Evolutionary conservation across 2,329 filamentous ascomycete species (phyloP).

Genomic region (Aspergillus sp.): DNA sequence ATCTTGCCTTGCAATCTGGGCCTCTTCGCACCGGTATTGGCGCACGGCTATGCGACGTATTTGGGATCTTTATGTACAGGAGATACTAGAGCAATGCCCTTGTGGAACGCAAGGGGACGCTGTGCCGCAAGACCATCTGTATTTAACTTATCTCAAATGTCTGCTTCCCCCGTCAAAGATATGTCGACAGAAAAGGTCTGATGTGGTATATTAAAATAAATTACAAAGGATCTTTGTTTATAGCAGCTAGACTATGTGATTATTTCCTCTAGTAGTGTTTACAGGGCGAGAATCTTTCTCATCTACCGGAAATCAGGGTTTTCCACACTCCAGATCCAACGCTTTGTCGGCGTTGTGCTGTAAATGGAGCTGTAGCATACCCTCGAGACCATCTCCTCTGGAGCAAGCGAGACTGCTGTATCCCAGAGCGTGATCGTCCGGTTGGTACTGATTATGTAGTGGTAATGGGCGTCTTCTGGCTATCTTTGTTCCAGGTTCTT

Average conservation of each 20-base stretch:
- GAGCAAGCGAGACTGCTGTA: not conserved
- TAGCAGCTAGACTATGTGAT: not conserved
- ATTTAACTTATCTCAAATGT: not conserved
- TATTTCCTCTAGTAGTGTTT: not conserved
- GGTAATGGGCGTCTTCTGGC: not conserved
- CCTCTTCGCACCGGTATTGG: not conserved
- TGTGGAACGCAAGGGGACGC: not conserved
- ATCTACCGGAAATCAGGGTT: not conserved
- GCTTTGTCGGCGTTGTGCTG: not conserved
- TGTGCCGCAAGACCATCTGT: not conserved
- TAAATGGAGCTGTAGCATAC: not conserved
- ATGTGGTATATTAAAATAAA: not conserved
- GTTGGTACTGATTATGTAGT: slow-evolving; percentile 5
- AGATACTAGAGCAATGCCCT: not conserved
- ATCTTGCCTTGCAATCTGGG: not conserved
- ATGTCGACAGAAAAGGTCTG: not conserved
- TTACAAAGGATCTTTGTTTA: not conserved
- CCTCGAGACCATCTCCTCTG: not conserved
- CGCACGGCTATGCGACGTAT: not conserved
- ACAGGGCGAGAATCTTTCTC: not conserved
- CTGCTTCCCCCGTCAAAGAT: not conserved
- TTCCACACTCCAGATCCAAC: not conserved
- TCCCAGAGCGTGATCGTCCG: slow-evolving; percentile 1
- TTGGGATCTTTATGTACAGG: not conserved
- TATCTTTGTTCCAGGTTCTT: not conserved